phyloP scores from a whole-genome alignment of 495 filamentous ascomycete genomes.

The Daldinia decipiens region DNA sequence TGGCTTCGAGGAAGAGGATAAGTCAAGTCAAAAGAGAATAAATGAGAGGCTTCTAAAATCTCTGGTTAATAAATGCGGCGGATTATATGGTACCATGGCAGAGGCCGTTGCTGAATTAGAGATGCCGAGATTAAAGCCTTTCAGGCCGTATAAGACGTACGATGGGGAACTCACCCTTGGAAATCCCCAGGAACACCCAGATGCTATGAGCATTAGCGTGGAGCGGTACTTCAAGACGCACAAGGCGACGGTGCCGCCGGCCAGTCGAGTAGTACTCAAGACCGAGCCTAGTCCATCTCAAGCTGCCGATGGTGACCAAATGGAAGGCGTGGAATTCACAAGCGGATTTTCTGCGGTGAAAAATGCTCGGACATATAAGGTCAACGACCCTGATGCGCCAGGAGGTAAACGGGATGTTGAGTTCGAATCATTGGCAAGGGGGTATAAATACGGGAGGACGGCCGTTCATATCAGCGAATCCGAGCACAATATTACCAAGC shows the following conservation, averaged over 20 bases:
- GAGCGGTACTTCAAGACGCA: conserved; percentile 89
- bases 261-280: conserved; percentile 76
- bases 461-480: conserved; percentile 87
- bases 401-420: conserved; percentile 88
- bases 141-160: conserved; percentile 77
- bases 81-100: conserved; percentile 81
- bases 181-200: conserved; percentile 75
- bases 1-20: conserved; percentile 93
- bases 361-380: conserved; percentile 78
- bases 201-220: conserved; percentile 83
- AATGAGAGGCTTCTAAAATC: conserved; percentile 75
- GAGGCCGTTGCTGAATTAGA: conserved; percentile 81
- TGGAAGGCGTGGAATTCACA: conserved; percentile 56
- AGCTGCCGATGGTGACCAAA: conserved; percentile 56
- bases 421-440: conserved; percentile 85
- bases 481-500: conserved; percentile 81
- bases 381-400: conserved; percentile 75
- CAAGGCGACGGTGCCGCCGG: conserved; percentile 74
- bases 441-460: conserved; percentile 93
- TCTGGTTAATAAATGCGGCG: conserved; percentile 71
- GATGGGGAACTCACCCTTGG: conserved; percentile 85
- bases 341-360: conserved; percentile 71
- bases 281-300: conserved; percentile 53
- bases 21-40: conserved; percentile 68
- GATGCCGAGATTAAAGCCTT: conserved; percentile 75